Base-by-base conservation (phyloP, 192 early-diverging fungal species). In the Coemansia brasiliensis region DNA sequence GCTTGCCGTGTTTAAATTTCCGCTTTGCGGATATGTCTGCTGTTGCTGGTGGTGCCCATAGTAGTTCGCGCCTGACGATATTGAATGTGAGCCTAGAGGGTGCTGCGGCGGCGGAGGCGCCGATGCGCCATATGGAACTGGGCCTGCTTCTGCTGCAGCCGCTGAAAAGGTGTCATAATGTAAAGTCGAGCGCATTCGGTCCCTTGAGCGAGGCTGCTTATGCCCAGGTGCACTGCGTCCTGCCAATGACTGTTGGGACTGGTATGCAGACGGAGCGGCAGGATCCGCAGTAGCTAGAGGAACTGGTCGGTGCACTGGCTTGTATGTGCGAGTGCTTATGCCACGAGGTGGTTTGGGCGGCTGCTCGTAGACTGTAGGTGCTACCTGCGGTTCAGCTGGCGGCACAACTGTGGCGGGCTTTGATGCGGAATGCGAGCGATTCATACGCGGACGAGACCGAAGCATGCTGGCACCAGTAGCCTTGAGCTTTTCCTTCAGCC, bases 121-220 rank as follows among this genome's bases (percentile, higher is more conserved):
- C 1, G 55, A 21, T 18, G 44, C 39, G 5, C 54, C 48, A 40
- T 48, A 16, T 27, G 29, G 43, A n/a, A 57, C 29, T 20, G 20
- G 24, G 29, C 46, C 59, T 49, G 66, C 52, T 44, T 68, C 44
- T 17, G 49, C 7, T 8, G 39, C 52, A 38, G 57, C n/a, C 20
- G 61, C 40, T n/a, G 74, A 22, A 39, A 71, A 57, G 52, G 18
- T 56, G 53, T 71, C 68, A 39, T 77, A 60, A 46, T 77, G 68
- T 52, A 77, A 63, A 2, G 74, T 77, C 18, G 74, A 77, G 35
- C 74, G 74, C 74, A 77, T 70, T 7, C 74, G 74, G 46, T 77
- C 74, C 43, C 74, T 43, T 22, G 74, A 77, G 29, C 74, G 59
- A 20, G 74, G 74, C 50, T 70, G 74, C 61, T 77, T 77, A 46